Evolutionary conservation across 352 stramenopile species (phyloP).

Genomic region (Aphanomyces invadans): DNA sequence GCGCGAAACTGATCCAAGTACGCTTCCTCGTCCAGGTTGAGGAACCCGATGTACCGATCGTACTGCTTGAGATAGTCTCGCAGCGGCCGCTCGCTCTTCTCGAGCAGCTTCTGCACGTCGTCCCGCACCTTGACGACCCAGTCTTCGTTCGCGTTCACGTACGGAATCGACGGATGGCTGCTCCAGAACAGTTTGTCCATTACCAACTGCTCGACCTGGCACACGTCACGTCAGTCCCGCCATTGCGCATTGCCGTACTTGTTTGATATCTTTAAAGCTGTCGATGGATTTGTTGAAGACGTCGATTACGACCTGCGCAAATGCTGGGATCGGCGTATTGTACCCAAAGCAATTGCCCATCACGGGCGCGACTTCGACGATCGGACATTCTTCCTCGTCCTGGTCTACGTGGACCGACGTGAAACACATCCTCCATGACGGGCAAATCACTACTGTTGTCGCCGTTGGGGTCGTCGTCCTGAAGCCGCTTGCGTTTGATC

Average conservation of each 20-base stretch:
- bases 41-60: constrained; percentile 75
- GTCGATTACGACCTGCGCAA: constrained; percentile 49
- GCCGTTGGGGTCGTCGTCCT: constrained; percentile 6
- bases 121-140: constrained; percentile 68
- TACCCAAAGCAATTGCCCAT: constrained; percentile 54
- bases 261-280: constrained; percentile 75
- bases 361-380: constrained; percentile 36
- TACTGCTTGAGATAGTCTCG: constrained; percentile 76
- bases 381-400: constrained; percentile 44
- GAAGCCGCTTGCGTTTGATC: constrained; percentile 1
- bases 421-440: no score
- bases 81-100: constrained; percentile 49
- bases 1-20: constrained; percentile 65
- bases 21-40: constrained; percentile 87
- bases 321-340: constrained; percentile 54
- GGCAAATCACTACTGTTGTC: not conserved
- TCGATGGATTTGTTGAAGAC: constrained; percentile 77
- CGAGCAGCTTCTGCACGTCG: constrained; percentile 49
- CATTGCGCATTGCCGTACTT: constrained; percentile 30
- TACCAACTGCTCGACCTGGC: constrained; percentile 74
- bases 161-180: constrained; percentile 81
- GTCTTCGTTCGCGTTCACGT: constrained; percentile 72
- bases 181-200: constrained; percentile 95
- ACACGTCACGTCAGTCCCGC: not conserved
- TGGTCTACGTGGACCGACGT: not conserved